A percentile compares a stretch with the other conserved stretches of the same genome.
These are phyloP conservation scores for Cyclostephanos tholiformis DNA, from an alignment of 108 stramenopile species.

Conservation along the genomic window DNA sequence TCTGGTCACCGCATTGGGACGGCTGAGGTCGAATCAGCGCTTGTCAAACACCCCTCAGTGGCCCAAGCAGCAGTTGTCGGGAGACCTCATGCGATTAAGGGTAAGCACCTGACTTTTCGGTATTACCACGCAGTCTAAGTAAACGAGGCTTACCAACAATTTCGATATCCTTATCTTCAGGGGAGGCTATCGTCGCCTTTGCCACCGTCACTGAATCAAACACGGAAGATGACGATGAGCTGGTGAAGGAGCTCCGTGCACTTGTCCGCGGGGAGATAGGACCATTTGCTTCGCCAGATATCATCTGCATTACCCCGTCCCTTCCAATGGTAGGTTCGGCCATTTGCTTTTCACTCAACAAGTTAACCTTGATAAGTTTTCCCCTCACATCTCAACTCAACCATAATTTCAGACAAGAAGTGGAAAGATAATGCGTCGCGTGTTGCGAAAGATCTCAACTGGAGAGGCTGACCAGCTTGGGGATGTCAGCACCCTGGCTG, in stretches of 20 bases:
- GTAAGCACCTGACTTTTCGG: conserved; percentile 8
- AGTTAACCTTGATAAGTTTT: neutral
- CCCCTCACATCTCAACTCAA: neutral
- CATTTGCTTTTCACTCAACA: neutral
- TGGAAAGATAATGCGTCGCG: conserved; percentile 90
- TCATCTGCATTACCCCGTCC: conserved; percentile 70
- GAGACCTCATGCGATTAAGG: conserved; percentile 87
- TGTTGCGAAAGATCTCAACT: conserved; percentile 87
- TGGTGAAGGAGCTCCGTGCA: conserved; percentile 71
- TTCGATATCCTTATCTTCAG: conserved; percentile 1
- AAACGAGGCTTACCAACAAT: neutral
- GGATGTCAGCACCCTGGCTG: conserved; percentile 84
- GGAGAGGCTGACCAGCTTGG: conserved; percentile 80
- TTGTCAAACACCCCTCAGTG: conserved; percentile 77
- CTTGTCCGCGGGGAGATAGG: conserved; percentile 80
- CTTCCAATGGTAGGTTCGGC: conserved; percentile 69
- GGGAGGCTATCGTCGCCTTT: conserved; percentile 87
- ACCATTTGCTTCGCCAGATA: conserved; percentile 85
- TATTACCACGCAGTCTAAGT: neutral
- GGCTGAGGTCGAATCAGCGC: conserved; percentile 83
- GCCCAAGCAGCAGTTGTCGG: conserved; percentile 89
- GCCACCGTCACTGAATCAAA: conserved; percentile 71
- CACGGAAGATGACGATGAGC: conserved; percentile 52
- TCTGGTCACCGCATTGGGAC: conserved; percentile 88
- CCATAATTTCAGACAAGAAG: conserved; percentile 64